These are phyloP conservation scores for Capsella rubella DNA, from an alignment of 441 rosid genomes.

Conservation along the genomic window DNA sequence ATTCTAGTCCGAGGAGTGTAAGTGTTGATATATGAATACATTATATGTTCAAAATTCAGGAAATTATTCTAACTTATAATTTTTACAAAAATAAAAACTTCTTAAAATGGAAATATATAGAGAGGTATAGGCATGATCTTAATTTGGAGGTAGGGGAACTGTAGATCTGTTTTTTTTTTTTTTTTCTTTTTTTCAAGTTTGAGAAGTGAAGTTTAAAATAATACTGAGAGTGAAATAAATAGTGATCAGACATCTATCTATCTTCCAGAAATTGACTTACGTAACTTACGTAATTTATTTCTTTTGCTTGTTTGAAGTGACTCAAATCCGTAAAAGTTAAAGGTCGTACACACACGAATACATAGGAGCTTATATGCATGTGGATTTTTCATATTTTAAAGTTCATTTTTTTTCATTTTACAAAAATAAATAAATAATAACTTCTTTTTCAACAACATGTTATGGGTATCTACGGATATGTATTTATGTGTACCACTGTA, in stretches of 20 bases:
- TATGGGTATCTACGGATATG: slow-evolving; percentile 43
- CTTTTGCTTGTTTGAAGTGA: slow-evolving; percentile 40
- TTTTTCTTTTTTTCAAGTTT: neutral
- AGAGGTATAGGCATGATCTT: slow-evolving; percentile 36
- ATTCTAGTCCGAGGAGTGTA: neutral
- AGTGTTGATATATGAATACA: neutral
- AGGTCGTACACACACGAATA: slow-evolving; percentile 26
- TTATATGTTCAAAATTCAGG: neutral
- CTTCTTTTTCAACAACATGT: slow-evolving; percentile 34
- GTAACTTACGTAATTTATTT: slow-evolving; percentile 41
- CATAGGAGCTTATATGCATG: neutral
- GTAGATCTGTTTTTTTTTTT: slow-evolving; percentile 10
- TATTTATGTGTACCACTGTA: slow-evolving; percentile 45
- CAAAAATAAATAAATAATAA: slow-evolving; percentile 1
- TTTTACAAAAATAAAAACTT: neutral
- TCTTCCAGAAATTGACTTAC: slow-evolving; percentile 40
- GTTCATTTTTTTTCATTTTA: neutral
- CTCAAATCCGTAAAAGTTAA: slow-evolving; percentile 45
- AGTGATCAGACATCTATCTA: slow-evolving; percentile 48
- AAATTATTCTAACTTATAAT: neutral
- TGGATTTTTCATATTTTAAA: neutral
- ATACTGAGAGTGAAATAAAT: slow-evolving; percentile 44
- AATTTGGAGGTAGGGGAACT: slow-evolving; percentile 27
- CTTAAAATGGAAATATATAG: slow-evolving; percentile 38
- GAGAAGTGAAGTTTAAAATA: slow-evolving; percentile 33